phyloP scores from a whole-genome alignment of 1,284 basidiomycete genomes.

The Sporisorium graminicola region DNA sequence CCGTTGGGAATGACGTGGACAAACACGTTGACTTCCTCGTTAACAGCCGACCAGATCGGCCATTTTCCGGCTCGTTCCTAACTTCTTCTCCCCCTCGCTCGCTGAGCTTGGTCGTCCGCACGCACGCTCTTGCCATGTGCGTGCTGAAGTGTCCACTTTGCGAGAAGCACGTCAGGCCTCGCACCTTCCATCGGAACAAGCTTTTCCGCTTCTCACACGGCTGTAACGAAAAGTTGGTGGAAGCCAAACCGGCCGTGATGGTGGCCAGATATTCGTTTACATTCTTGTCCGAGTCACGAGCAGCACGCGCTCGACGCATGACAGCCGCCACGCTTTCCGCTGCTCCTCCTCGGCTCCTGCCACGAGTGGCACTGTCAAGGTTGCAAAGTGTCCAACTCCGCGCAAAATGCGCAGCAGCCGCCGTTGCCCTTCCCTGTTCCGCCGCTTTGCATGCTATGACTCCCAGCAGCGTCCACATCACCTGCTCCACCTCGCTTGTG shows the following conservation, averaged over 20 bases:
- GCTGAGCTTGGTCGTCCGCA: background rate
- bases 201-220: background rate
- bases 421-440: background rate
- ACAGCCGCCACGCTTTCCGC: constrained; percentile 4
- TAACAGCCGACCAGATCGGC: constrained; percentile 22
- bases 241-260: background rate
- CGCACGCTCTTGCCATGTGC: background rate
- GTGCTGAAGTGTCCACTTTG: background rate
- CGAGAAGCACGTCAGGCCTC: background rate
- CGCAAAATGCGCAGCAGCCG: background rate
- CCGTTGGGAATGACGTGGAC: constrained; percentile 2
- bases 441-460: constrained; percentile 5
- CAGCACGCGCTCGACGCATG: constrained; percentile 8
- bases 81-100: background rate
- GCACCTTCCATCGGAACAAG: background rate
- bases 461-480: constrained; percentile 1
- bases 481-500: background rate
- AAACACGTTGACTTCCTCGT: background rate
- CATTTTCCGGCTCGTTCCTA: background rate
- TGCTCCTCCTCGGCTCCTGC: background rate
- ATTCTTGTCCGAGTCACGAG: constrained; percentile 12
- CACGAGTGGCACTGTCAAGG: constrained; percentile 7
- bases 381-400: constrained; percentile 5
- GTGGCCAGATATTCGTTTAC: background rate
- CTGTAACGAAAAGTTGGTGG: background rate